Evolutionary conservation across 2,329 filamentous ascomycete genomes (phyloP).

Genomic region (Beauveria pseudobassiana): DNA sequence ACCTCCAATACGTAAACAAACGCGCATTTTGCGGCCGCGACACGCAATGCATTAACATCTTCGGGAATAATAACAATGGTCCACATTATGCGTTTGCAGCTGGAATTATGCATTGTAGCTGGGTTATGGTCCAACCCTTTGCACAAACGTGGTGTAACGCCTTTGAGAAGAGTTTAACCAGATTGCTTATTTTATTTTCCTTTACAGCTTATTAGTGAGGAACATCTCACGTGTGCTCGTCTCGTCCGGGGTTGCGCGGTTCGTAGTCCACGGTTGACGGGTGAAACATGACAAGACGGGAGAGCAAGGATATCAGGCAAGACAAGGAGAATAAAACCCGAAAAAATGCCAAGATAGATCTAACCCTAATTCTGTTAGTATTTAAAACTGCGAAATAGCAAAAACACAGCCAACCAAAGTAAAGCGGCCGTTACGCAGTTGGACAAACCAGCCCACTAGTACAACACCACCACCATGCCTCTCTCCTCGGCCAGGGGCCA

Average conservation of each 20-base stretch:
- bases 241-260: neutral
- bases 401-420: neutral
- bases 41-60: neutral
- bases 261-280: neutral
- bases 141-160: neutral
- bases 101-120: neutral
- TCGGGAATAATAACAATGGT: conserved; percentile 5
- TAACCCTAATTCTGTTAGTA: neutral
- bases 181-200: neutral
- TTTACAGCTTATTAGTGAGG: neutral
- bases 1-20: neutral
- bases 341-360: neutral
- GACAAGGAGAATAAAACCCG: neutral
- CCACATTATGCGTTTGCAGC: conserved; percentile 7
- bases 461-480: neutral
- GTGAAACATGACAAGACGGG: neutral
- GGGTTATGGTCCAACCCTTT: neutral
- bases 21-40: neutral
- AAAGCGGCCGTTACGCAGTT: neutral
- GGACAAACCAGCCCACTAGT: conserved; percentile 2
- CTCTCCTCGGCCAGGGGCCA: neutral
- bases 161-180: neutral
- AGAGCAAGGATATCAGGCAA: neutral
- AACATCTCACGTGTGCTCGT: neutral
- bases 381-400: neutral